phyloP scores from a whole-genome alignment of 225 moss, liverwort and hornwort genomes.

The Takakia lepidozioides region DNA sequence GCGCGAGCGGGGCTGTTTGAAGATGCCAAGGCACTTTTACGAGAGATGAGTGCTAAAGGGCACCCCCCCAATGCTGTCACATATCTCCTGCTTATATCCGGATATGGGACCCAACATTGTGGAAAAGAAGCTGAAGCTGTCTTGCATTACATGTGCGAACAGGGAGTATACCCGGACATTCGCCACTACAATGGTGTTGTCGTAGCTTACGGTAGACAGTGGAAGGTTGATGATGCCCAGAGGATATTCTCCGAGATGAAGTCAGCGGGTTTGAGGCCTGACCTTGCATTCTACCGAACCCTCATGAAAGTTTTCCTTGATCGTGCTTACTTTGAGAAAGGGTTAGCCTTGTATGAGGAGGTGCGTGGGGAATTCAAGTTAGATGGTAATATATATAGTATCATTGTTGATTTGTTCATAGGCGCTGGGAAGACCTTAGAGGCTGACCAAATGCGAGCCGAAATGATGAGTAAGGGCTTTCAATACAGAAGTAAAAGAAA shows the following conservation, averaged over 20 bases:
- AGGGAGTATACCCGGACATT: slow-evolving; percentile 47
- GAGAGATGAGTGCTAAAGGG: slow-evolving; percentile 49
- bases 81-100: slow-evolving; percentile 63
- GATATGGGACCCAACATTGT: slow-evolving; percentile 43
- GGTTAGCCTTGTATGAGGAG: slow-evolving; percentile 40
- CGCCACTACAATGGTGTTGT: slow-evolving; percentile 86
- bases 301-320: slow-evolving; percentile 54
- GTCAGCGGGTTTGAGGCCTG: slow-evolving; percentile 30
- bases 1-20: slow-evolving; percentile 49
- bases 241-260: slow-evolving; percentile 60
- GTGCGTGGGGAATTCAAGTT: slow-evolving; percentile 13
- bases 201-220: slow-evolving; percentile 49
- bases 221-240: slow-evolving; percentile 50
- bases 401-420: slow-evolving; percentile 65
- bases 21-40: slow-evolving; percentile 44
- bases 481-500: slow-evolving; percentile 29
- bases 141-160: slow-evolving; percentile 37
- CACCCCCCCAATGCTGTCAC: slow-evolving; percentile 56
- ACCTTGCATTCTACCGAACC: slow-evolving; percentile 54
- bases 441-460: slow-evolving; percentile 31
- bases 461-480: slow-evolving; percentile 45
- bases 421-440: slow-evolving; percentile 38
- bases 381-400: slow-evolving; percentile 57
- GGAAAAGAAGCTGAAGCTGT: slow-evolving; percentile 59
- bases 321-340: slow-evolving; percentile 43